Conservation (phyloP, 192 early-diverging fungal genomes). For the Podila minutissima region DNA sequence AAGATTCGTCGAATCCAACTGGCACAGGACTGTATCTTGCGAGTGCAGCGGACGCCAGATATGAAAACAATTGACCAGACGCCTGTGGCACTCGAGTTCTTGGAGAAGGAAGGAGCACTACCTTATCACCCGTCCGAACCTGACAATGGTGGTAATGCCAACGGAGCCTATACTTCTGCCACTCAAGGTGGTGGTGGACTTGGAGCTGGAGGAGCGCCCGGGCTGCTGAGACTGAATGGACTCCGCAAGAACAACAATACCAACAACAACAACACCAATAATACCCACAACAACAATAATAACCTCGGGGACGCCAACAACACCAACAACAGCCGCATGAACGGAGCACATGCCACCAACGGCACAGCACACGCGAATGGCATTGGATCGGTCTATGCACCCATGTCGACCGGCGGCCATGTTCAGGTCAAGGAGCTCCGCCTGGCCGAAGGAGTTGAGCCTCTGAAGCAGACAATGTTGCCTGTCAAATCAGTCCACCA, state of each 20-base stretch:
- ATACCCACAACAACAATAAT: slow-evolving; percentile 25
- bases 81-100: slow-evolving; percentile 36
- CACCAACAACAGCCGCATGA: slow-evolving; percentile 10
- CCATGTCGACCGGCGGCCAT: slow-evolving; percentile 8
- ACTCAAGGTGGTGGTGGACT: not conserved
- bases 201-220: slow-evolving; percentile 21
- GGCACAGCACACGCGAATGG: not conserved
- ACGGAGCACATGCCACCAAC: not conserved
- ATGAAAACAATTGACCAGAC: slow-evolving; percentile 52
- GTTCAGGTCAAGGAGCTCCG: slow-evolving; percentile 46
- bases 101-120: slow-evolving; percentile 33
- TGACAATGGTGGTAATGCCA: not conserved
- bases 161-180: not conserved
- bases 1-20: slow-evolving; percentile 40
- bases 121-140: slow-evolving; percentile 6
- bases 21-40: slow-evolving; percentile 41
- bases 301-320: not conserved
- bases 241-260: slow-evolving; percentile 6
- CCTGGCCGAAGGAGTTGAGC: slow-evolving; percentile 46
- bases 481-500: slow-evolving; percentile 50
- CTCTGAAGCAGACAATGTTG: slow-evolving; percentile 49
- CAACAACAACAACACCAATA: slow-evolving; percentile 4
- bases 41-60: slow-evolving; percentile 44
- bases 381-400: not conserved
- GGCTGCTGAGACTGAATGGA: slow-evolving; percentile 11